Conservation (phyloP, 192 early-diverging fungal species). For the Podila epicladia region DNA sequence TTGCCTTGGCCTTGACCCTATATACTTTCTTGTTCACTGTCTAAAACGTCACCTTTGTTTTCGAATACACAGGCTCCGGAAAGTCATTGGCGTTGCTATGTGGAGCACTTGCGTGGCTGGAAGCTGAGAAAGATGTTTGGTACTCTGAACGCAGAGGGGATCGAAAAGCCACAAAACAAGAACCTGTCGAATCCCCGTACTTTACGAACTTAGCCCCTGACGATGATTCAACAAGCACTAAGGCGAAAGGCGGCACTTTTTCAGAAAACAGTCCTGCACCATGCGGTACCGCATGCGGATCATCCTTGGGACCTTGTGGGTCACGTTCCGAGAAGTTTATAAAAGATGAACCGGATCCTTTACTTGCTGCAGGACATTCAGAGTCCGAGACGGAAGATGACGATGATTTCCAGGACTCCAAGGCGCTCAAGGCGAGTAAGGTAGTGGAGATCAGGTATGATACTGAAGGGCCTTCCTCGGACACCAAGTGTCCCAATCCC, state of each 20-base stretch:
- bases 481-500: background rate
- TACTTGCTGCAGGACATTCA: background rate
- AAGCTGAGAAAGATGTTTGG: slow-evolving; percentile 23
- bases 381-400: background rate
- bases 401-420: background rate
- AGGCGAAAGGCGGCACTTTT: too few relatives aligned
- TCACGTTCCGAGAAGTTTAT: background rate
- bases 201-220: background rate
- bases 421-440: background rate
- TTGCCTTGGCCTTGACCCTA: background rate
- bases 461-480: background rate
- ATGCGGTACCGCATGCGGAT: background rate
- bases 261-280: background rate
- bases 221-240: background rate
- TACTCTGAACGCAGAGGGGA: too few relatives aligned
- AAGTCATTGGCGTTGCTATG: slow-evolving; percentile 82
- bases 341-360: background rate
- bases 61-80: slow-evolving; percentile 66
- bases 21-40: too few relatives aligned
- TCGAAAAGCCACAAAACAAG: background rate
- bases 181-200: slow-evolving; percentile 15
- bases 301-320: background rate
- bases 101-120: slow-evolving; percentile 74
- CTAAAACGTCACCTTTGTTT: background rate
- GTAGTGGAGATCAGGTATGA: slow-evolving; percentile 23